phyloP scores from a whole-genome alignment of 2,329 filamentous ascomycete genomes.

The Chaetomium strumarium region DNA sequence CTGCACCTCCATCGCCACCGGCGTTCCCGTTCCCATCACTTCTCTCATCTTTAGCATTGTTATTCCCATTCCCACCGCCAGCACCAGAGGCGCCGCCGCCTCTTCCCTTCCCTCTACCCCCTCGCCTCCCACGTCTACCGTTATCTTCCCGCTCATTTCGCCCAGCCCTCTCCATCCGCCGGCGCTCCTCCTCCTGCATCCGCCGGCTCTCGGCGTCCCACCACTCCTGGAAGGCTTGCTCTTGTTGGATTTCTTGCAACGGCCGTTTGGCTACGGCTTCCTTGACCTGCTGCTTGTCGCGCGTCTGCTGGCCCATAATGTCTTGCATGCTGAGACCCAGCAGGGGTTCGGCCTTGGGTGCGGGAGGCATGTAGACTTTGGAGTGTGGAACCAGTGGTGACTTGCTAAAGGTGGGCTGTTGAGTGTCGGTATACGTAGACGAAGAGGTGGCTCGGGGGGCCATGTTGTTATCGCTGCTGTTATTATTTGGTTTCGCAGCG shows the following conservation, averaged over 20 bases:
- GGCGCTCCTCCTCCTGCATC: conserved; percentile 50
- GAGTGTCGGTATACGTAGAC: conserved; percentile 16
- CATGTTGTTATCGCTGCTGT: background rate
- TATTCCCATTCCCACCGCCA: background rate
- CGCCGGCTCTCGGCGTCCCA: conserved; percentile 81
- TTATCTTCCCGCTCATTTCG: background rate
- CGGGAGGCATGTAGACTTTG: conserved; percentile 52
- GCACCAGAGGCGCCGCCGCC: background rate
- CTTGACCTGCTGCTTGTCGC: conserved; percentile 73
- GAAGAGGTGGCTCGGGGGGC: conserved; percentile 6
- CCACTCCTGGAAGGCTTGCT: conserved; percentile 96
- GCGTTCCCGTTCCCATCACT: background rate
- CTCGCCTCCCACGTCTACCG: conserved; percentile 36
- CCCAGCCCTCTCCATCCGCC: conserved; percentile 10
- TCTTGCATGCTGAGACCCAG: conserved; percentile 74
- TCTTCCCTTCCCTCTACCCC: conserved; percentile 6
- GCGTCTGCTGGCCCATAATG: conserved; percentile 81
- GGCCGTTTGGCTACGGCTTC: conserved; percentile 85
- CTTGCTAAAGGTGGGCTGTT: conserved; percentile 25
- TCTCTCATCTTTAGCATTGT: background rate
- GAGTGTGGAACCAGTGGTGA: conserved; percentile 50
- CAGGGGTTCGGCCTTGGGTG: conserved; percentile 56
- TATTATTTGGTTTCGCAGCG: background rate
- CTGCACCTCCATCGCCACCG: background rate
- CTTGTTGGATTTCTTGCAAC: conserved; percentile 89